Evolutionary conservation across 2,329 filamentous ascomycete species (phyloP), one percentile per base, ranked within the genome.

Genomic region (Paecilomyces sp.): DNA sequence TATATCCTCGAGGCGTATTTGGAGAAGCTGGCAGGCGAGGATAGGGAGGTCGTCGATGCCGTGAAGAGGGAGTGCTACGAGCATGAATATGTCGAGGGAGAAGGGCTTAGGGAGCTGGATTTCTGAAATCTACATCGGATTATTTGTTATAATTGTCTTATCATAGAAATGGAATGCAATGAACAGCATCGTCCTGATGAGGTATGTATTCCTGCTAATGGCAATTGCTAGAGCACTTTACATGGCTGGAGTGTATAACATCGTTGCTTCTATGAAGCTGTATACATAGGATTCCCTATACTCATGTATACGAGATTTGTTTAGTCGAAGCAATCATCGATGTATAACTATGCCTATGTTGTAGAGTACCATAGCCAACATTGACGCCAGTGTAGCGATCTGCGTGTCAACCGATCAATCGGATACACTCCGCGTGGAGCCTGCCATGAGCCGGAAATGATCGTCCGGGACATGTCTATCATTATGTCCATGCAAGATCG

Each of bases 51-150:
- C 5, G 63, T 84, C 22, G 65, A 73, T n/a, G 64, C 62, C 3
- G 68, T 83, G 15, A 75, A 78, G 65, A 74, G 71, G 57, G 72
- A 76, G 53, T 77, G 76, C 55, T 86, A 85, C 64, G 81, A 79
- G 8, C 78, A 79, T 24, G 82, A 85, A 65, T 84, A 79, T 66
- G 79, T 80, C 58, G 83, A 86, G 58, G 82, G 80, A 47, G 77
- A 78, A 54, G 79, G 80, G 7, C 70, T 85, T 62, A 72, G 72
- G 28, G 82, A 80, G 61, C 62, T 78, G 28, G 62, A 56, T 34
- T 58, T 53, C 24, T 53, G 13, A 53, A 22, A 4, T 12, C 18
- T 25, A n/a, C n/a, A 12, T 1, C 13, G 15, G 36, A 47, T 15
- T n/a, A 47, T 47, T 18, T 47, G n/a, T 47, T 15, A 18, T 47